Percentiles rank a stretch among this genome's conserved stretches.
phyloP scores from a whole-genome alignment of 345 rosid species.

The Triadica sebifera region DNA sequence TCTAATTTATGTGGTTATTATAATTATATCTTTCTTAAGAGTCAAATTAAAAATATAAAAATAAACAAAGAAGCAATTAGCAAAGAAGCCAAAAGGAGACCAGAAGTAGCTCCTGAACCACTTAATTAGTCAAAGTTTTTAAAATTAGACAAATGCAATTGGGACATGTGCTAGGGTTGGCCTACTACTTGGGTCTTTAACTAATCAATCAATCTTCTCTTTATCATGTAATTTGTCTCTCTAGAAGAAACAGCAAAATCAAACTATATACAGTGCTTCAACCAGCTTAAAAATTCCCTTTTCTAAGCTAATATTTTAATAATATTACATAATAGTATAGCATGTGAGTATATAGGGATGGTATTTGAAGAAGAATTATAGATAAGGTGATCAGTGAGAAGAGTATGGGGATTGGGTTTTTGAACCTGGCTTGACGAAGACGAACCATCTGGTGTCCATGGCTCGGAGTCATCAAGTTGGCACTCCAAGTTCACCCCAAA shows the following conservation, averaged over 20 bases:
- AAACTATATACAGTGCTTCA: background rate
- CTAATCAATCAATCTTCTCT: slow-evolving; percentile 5
- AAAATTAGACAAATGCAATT: slow-evolving; percentile 10
- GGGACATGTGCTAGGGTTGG: slow-evolving; percentile 30
- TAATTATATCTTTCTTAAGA: background rate
- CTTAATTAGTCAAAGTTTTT: background rate
- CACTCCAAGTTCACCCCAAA: slow-evolving; percentile 94
- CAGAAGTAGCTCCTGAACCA: background rate
- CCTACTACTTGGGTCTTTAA: slow-evolving; percentile 1
- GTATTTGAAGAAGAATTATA: slow-evolving; percentile 34
- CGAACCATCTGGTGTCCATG: slow-evolving; percentile 64
- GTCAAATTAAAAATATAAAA: background rate
- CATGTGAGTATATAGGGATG: slow-evolving; percentile 30
- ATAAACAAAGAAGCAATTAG: too few species aligned
- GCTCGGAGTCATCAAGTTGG: slow-evolving; percentile 54
- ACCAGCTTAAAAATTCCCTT: background rate
- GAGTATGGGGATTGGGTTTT: slow-evolving; percentile 22
- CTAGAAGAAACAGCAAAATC: slow-evolving; percentile 28
- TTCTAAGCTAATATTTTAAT: too few species aligned
- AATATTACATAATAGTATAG: too few species aligned
- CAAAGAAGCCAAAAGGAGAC: background rate
- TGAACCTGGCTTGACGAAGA: slow-evolving; percentile 37
- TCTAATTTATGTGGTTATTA: background rate
- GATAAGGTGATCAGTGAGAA: slow-evolving; percentile 25
- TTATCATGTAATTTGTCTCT: slow-evolving; percentile 31